Base-by-base conservation (phyloP, 768 basidiomycete genomes). In the Rhizopogon vinicolor region DNA sequence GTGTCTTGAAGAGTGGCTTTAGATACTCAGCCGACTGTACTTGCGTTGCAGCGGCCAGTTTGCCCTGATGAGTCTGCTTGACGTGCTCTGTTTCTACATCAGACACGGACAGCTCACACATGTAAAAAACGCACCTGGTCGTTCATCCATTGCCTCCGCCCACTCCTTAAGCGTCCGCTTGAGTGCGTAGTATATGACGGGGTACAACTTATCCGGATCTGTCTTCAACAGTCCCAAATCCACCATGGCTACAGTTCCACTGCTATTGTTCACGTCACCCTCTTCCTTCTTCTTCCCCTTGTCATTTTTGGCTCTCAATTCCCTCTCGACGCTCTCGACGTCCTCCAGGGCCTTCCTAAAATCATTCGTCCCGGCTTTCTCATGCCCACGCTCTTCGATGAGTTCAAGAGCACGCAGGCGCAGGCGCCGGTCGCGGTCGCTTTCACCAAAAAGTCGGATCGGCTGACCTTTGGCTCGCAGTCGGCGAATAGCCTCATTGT, bases 21-120 rank as follows among this genome's bases (percentile, higher is more conserved):
- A 99, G 78, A 67, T 98, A 96, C 63, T 98, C 90, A 1, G 91
- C 96, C 1, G 95, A 95, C 63, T 97, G 94, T 0, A 92, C 86
- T 71, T 98, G 94, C 0, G 91, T 96, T 1, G 95, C 96, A 1
- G 96, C 93, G 2, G 97, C 97, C 8, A 93, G 72, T 69, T 93
- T 97, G 7, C 97, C 97, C 65, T 95, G 93, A 0, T 84, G 88
- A 2, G 94, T 87, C 13, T 85, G 87, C 66, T 94, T 94, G 57
- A 99, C 73, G 48, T 86, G 77, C 28, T 98, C 95, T 92, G 61
- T 3, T 35, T 53, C 22, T 16, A 29, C 28, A 39, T 28, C 37
- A 48, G 19, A 46, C 28, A n/a, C 5, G 39, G 19, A 18, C 28
- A 9, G 2, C 12, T 3, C 9, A 35, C 14, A 22, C 44, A 37